Conservation (phyloP, 2,329 filamentous ascomycete genomes). For the Fusarium circinatum region DNA sequence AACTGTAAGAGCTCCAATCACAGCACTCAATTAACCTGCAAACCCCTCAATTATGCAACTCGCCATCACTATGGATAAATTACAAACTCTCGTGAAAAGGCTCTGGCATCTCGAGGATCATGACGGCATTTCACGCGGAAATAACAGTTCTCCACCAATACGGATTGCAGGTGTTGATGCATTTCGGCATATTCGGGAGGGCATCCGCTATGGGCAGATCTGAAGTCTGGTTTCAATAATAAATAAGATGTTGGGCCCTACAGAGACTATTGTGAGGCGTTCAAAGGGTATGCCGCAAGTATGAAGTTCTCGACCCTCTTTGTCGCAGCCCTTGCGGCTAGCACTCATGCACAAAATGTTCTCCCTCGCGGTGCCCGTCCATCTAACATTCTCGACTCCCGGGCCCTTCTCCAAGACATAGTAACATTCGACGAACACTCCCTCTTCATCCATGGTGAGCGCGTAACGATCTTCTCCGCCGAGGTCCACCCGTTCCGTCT, state of each 20-base stretch:
- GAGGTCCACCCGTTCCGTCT: slow-evolving; percentile 76
- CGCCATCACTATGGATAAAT: slow-evolving; percentile 33
- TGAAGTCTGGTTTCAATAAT: not conserved
- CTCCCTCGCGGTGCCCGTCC: slow-evolving; percentile 30
- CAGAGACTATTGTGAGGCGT: accelerated
- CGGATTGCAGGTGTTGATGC: not conserved
- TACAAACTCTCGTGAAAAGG: not conserved
- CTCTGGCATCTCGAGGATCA: not conserved
- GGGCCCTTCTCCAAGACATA: slow-evolving; percentile 48
- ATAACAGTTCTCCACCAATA: slow-evolving; percentile 33
- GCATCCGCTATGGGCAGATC: slow-evolving; percentile 1
- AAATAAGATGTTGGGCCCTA: not conserved
- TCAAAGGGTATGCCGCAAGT: not conserved
- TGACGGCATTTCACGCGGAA: slow-evolving; percentile 11
- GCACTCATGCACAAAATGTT: slow-evolving; percentile 21
- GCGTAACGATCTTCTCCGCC: slow-evolving; percentile 76
- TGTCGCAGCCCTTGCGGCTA: not conserved
- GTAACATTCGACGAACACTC: slow-evolving; percentile 80
- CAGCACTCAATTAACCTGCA: not conserved
- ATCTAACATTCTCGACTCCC: slow-evolving; percentile 38
- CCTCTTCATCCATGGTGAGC: slow-evolving; percentile 74
- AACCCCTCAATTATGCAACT: slow-evolving; percentile 18
- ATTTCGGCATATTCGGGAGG: slow-evolving; percentile 19
- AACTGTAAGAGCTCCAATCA: slow-evolving; percentile 24
- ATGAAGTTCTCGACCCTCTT: slow-evolving; percentile 33